These are phyloP conservation scores for Colletotrichum ledebouriae DNA, from an alignment of 2,329 filamentous ascomycete genomes.

Conservation along the genomic window DNA sequence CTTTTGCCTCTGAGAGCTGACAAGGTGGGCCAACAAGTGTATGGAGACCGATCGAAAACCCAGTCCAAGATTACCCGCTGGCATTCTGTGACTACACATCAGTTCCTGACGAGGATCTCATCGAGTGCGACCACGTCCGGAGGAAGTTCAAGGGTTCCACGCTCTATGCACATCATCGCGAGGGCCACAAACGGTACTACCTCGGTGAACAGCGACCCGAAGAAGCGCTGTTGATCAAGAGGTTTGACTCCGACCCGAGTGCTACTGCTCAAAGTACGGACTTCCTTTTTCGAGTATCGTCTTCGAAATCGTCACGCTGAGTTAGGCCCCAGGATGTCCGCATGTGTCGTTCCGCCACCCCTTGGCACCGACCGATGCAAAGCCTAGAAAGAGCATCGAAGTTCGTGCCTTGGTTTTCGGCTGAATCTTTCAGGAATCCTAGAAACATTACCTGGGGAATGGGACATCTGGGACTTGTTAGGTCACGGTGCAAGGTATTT, in stretches of 20 bases:
- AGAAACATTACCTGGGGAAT: no score
- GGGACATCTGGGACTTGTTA: no score
- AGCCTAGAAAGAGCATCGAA: conserved; percentile 72
- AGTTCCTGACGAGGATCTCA: not conserved
- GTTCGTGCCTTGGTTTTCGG: conserved; percentile 69
- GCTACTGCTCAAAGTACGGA: not conserved
- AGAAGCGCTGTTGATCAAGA: conserved; percentile 71
- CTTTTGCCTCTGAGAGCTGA: not conserved
- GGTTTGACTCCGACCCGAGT: conserved; percentile 65
- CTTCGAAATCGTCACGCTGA: not conserved
- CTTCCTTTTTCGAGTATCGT: not conserved
- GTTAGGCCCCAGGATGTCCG: conserved; percentile 53
- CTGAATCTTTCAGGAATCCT: not conserved
- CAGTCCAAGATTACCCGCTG: not conserved
- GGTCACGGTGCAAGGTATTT: no score
- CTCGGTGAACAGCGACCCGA: conserved; percentile 63
- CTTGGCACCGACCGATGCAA: conserved; percentile 55
- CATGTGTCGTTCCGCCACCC: conserved; percentile 51
- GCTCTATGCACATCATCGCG: conserved; percentile 3
- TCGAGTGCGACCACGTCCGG: not conserved
- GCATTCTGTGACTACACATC: conserved; percentile 7
- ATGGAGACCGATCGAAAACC: not conserved
- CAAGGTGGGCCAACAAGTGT: not conserved
- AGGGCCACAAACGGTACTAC: conserved; percentile 64
- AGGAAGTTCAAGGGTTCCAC: conserved; percentile 5